A percentile compares a stretch with the other conserved stretches of the same genome.
These are phyloP conservation scores for Pichia sp. DNA, from an alignment of 1,139 yeast genomes.

Conservation along the genomic window DNA sequence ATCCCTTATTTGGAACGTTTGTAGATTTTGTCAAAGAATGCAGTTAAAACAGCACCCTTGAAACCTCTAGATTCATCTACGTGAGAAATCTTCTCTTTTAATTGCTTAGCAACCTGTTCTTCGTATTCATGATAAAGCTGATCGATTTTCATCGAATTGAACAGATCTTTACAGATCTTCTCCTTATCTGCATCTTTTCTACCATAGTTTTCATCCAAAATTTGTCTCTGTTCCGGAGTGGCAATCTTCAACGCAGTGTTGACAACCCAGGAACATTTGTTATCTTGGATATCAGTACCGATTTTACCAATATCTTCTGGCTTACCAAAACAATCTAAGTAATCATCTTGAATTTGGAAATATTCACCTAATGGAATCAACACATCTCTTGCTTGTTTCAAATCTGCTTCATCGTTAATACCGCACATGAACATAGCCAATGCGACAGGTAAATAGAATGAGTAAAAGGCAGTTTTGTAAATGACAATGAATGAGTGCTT, in stretches of 20 bases:
- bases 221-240: conserved; percentile 69
- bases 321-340: conserved; percentile 92
- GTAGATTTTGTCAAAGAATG: conserved; percentile 85
- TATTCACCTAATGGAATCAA: conserved; percentile 95
- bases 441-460: conserved; percentile 96
- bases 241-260: conserved; percentile 84
- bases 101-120: conserved; percentile 60
- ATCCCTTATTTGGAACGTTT: conserved; percentile 69
- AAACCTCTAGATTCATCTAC: conserved; percentile 91
- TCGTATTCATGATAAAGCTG: conserved; percentile 73
- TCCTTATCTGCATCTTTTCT: conserved; percentile 67
- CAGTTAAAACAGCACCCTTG: conserved; percentile 73
- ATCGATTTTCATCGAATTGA: conserved; percentile 65
- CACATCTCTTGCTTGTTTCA: conserved; percentile 82
- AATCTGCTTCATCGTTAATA: conserved; percentile 55
- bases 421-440: conserved; percentile 95
- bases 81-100: conserved; percentile 53
- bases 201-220: conserved; percentile 87
- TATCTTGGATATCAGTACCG: conserved; percentile 97
- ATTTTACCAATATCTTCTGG: conserved; percentile 97
- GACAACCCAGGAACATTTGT: conserved; percentile 97
- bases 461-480: conserved; percentile 95
- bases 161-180: conserved; percentile 63
- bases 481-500: conserved; percentile 94
- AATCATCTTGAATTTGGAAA: conserved; percentile 98